Base-by-base conservation (phyloP, 768 basidiomycete genomes). In the Guyanaporus albipodus region DNA sequence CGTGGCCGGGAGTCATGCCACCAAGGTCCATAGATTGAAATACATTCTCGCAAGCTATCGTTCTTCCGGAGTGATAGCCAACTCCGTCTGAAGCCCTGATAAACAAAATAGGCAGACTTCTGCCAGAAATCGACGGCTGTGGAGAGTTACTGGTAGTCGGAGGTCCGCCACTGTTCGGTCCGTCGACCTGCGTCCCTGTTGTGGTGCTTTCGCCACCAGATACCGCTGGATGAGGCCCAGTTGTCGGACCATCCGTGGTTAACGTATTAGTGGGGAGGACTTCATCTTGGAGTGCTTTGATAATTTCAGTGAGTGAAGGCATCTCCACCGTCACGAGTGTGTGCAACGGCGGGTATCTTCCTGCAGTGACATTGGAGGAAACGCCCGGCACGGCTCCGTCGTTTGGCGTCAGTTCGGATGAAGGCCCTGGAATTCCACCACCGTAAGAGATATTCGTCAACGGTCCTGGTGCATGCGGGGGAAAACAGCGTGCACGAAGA, bases 51-150 rank as follows among this genome's bases (percentile, higher is more conserved):
- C 86, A 87, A 15, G 87, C 77, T 48, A 92, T 81, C 34, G 85
- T 87, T 52, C 88, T 79, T 29, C 89, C 89, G 18, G 91, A 91
- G 62, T 91, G 87, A 63, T 91, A 92, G 4, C 90, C 90, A 24
- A 91, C 82, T n/a, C 91, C 88, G 56, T 92, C 90, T 33, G 72
- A 78, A 14, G 84, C 73, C 26, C 90, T 81, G 47, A 92, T 90
- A 61, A 92, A 91, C 31, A 92, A 63, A 54, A 92, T 60, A 0
- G 90, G 90, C 5, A 92, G 71, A 53, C 76, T 87, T 42, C 84
- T 79, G 8, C 85, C 83, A 3, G 79, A 62, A 38, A 88, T 78
- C n/a, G 79, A 69, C 24, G 79, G 59, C 35, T 75, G 69, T 29
- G 54, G 40, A 15, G 77, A 69, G 46, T 46, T 50, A 46, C 49